Percentiles rank a stretch among this genome's conserved stretches.
phyloP scores from a whole-genome alignment of 108 stramenopile genomes.

The Skeletonema menzelii region DNA sequence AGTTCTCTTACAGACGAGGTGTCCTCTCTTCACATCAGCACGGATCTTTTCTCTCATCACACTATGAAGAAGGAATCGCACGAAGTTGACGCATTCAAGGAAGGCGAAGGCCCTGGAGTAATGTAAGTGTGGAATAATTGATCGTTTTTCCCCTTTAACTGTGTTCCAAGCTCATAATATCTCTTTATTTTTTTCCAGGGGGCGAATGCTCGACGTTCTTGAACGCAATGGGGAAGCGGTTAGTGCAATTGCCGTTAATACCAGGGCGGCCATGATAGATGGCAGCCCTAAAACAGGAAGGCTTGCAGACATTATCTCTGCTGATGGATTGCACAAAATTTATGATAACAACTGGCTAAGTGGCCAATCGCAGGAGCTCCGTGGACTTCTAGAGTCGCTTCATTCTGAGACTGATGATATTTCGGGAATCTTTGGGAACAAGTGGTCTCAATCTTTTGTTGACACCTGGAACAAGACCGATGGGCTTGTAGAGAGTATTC shows the following conservation, averaged over 20 bases:
- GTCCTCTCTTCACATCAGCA: background rate
- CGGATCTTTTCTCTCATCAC: conserved; percentile 41
- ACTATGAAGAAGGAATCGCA: conserved; percentile 32
- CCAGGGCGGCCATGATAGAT: conserved; percentile 22
- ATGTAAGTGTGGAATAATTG: conserved; percentile 5
- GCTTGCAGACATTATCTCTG: conserved; percentile 25
- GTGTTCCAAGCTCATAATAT: background rate
- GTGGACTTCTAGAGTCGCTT: conserved; percentile 16
- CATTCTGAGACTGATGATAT: conserved; percentile 17
- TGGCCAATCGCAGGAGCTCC: conserved; percentile 14
- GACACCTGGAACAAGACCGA: conserved; percentile 39
- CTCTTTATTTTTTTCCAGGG: background rate
- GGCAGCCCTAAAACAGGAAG: conserved; percentile 33
- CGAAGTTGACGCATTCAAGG: conserved; percentile 40
- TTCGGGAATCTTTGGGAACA: conserved; percentile 39
- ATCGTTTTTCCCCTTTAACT: background rate
- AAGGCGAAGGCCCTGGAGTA: conserved; percentile 39
- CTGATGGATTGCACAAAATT: conserved; percentile 25
- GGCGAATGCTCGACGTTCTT: conserved; percentile 44
- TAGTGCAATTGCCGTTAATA: conserved; percentile 25
- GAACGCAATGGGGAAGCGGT: conserved; percentile 36
- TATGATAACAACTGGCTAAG: conserved; percentile 33
- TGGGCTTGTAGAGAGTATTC: conserved; percentile 11
- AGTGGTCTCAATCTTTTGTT: conserved; percentile 45
- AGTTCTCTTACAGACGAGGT: background rate